phyloP scores from a whole-genome alignment of 78 protist genomes.

The Tieghemostelium lacteum region DNA sequence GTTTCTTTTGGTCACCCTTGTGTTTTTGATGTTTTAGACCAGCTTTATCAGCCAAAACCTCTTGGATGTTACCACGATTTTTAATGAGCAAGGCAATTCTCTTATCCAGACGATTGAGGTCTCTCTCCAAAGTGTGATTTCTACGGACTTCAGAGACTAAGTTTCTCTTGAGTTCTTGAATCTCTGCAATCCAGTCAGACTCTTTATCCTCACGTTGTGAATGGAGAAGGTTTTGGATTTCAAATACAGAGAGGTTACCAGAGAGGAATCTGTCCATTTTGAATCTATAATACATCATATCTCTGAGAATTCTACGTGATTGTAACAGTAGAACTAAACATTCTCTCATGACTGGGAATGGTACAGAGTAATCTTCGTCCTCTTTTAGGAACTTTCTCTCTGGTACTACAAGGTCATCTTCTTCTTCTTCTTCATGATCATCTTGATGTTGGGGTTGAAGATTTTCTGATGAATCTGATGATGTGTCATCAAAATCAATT shows the following conservation, averaged over 20 bases:
- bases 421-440: slow-evolving; percentile 41
- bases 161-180: slow-evolving; percentile 69
- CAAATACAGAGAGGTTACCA: slow-evolving; percentile 78
- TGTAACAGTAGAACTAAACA: slow-evolving; percentile 84
- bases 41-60: slow-evolving; percentile 75
- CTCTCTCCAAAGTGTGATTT: slow-evolving; percentile 83
- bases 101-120: slow-evolving; percentile 85
- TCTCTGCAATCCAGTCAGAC: slow-evolving; percentile 70
- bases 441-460: slow-evolving; percentile 12
- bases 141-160: slow-evolving; percentile 85
- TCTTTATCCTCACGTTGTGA: slow-evolving; percentile 59
- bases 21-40: slow-evolving; percentile 66
- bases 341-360: slow-evolving; percentile 84
- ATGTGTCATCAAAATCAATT: slow-evolving; percentile 20
- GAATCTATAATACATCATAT: slow-evolving; percentile 83
- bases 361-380: slow-evolving; percentile 77
- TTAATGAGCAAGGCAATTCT: slow-evolving; percentile 87
- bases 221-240: slow-evolving; percentile 64
- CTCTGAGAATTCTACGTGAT: slow-evolving; percentile 82
- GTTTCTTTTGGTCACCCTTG: slow-evolving; percentile 81
- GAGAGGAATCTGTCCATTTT: slow-evolving; percentile 81
- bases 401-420: slow-evolving; percentile 60
- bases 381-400: slow-evolving; percentile 73
- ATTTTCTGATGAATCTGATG: slow-evolving; percentile 31
- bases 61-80: slow-evolving; percentile 86